phyloP scores from a whole-genome alignment of 345 rosid genomes.

The Gossypium rotundifolium region DNA sequence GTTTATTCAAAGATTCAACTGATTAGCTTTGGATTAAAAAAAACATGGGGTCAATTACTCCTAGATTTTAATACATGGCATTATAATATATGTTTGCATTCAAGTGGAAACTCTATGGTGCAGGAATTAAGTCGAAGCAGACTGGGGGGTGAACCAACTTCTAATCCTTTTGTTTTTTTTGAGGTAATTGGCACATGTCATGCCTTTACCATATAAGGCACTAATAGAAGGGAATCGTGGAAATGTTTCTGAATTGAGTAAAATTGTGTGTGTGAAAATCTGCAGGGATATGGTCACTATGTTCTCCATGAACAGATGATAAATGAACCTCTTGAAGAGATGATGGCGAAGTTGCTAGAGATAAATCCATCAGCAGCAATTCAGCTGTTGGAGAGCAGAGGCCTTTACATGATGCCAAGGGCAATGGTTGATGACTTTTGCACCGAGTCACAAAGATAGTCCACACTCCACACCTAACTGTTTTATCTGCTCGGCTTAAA shows the following conservation, averaged over 20 bases:
- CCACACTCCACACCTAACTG: not conserved
- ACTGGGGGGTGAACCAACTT: constrained; percentile 34
- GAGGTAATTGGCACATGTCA: constrained; percentile 29
- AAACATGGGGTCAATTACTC: not conserved
- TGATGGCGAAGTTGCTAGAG: constrained; percentile 36
- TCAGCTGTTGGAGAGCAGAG: constrained; percentile 45
- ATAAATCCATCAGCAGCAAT: constrained; percentile 42
- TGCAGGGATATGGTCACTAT: constrained; percentile 53
- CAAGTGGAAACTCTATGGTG: constrained; percentile 13
- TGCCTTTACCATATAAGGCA: not conserved
- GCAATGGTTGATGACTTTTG: constrained; percentile 25
- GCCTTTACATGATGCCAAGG: constrained; percentile 43
- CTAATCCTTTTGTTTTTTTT: constrained; percentile 33
- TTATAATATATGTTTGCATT: not conserved
- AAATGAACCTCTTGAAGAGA: constrained; percentile 46
- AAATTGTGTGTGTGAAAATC: constrained; percentile 4
- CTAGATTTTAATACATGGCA: not conserved
- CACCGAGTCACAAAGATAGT: constrained; percentile 7
- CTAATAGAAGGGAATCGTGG: not conserved
- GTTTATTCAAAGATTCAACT: not conserved
- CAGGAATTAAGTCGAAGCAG: constrained; percentile 57
- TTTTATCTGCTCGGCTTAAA: not conserved
- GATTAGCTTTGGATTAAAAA: not conserved
- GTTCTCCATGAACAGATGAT: constrained; percentile 31
- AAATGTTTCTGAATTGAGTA: not conserved